Percentiles rank a stretch among this genome's conserved stretches.
Conservation (phyloP, 2,329 filamentous ascomycete genomes). For the Simplicillium sp. region DNA sequence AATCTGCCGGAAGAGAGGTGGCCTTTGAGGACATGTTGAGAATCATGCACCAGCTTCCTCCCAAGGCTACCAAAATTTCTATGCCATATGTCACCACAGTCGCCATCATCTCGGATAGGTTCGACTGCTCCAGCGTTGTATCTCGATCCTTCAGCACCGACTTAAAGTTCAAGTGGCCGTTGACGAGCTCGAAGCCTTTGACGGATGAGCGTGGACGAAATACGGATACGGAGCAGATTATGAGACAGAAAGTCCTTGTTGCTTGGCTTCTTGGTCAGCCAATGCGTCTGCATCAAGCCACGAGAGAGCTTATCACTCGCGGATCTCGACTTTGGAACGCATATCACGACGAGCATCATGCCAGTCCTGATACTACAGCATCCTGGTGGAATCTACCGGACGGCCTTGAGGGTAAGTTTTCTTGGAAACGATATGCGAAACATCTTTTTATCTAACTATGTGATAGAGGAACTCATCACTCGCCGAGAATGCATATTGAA, state of each 20-base stretch:
- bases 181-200: slow-evolving; percentile 28
- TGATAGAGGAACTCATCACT: slow-evolving; percentile 52
- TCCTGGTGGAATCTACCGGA: slow-evolving; percentile 67
- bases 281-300: slow-evolving; percentile 49
- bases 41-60: slow-evolving; percentile 49
- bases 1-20: slow-evolving; percentile 46
- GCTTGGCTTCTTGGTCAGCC: slow-evolving; percentile 56
- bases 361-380: slow-evolving; percentile 19
- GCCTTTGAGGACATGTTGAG: slow-evolving; percentile 59
- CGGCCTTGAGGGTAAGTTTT: slow-evolving; percentile 51
- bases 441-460: slow-evolving; percentile 5
- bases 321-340: slow-evolving; percentile 52
- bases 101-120: slow-evolving; percentile 63
- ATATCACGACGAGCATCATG: slow-evolving; percentile 22
- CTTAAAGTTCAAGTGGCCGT: slow-evolving; percentile 45
- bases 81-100: slow-evolving; percentile 58
- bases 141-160: slow-evolving; percentile 40
- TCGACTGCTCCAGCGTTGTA: slow-evolving; percentile 52
- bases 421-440: neutral
- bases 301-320: slow-evolving; percentile 55
- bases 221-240: slow-evolving; percentile 48
- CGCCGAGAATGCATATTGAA: slow-evolving; percentile 59
- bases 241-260: slow-evolving; percentile 61
- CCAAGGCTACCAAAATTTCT: slow-evolving; percentile 30
- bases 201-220: slow-evolving; percentile 24